Conservation (phyloP, 192 early-diverging fungal species). For the Backusella circina region DNA sequence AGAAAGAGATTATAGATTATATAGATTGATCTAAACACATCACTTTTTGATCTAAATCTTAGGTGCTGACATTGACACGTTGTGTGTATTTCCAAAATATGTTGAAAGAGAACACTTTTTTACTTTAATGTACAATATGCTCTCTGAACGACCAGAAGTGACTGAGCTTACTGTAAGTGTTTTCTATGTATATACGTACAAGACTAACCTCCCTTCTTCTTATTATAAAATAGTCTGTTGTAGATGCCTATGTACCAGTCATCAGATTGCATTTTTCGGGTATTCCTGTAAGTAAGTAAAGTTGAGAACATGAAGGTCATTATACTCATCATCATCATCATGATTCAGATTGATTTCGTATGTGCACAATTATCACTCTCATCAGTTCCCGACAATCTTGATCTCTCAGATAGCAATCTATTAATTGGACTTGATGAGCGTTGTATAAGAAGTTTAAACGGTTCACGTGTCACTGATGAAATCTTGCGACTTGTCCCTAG, state of each 20-base stretch:
- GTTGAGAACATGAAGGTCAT: background rate
- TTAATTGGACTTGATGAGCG: conserved; percentile 84
- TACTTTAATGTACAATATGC: conserved; percentile 76
- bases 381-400: conserved; percentile 77
- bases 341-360: conserved; percentile 84
- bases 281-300: conserved; percentile 61
- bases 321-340: background rate
- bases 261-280: conserved; percentile 92
- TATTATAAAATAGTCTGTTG: conserved; percentile 61
- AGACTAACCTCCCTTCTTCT: background rate
- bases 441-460: conserved; percentile 88
- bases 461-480: conserved; percentile 96
- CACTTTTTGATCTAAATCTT: background rate
- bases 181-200: background rate
- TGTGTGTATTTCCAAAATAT: conserved; percentile 90
- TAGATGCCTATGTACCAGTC: conserved; percentile 92
- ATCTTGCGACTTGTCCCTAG: conserved; percentile 95
- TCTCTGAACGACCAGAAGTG: conserved; percentile 77
- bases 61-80: conserved; percentile 96
- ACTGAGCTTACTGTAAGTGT: conserved; percentile 69
- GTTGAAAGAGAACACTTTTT: conserved; percentile 94
- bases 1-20: background rate
- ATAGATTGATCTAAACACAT: background rate
- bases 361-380: conserved; percentile 77
- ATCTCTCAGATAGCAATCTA: conserved; percentile 81